Conservation (phyloP, 495 filamentous ascomycete species). For the Platismatia glauca region DNA sequence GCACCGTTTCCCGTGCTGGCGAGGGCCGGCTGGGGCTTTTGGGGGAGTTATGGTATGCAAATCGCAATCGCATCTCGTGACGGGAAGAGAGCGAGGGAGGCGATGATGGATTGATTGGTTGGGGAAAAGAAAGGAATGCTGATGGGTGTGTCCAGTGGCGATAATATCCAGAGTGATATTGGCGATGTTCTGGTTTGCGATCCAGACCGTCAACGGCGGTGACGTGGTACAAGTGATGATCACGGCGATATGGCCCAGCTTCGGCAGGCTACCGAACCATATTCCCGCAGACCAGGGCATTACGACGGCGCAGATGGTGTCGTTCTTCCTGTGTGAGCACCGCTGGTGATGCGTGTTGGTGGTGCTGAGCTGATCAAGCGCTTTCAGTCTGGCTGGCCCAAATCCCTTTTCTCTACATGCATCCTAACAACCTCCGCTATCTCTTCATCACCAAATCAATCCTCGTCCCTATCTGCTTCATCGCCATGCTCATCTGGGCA, state of each 20-base stretch:
- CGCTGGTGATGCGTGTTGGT: neutral
- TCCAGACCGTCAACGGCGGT: constrained; percentile 59
- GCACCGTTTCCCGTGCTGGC: constrained; percentile 60
- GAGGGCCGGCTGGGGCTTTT: constrained; percentile 61
- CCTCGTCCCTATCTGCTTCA: constrained; percentile 39
- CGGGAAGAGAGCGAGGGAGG: neutral
- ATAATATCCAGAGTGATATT: constrained; percentile 60
- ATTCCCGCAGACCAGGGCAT: constrained; percentile 52
- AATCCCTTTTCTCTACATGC: constrained; percentile 40
- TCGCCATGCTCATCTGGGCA: constrained; percentile 43
- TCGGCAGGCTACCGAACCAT: constrained; percentile 43
- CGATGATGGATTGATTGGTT: neutral
- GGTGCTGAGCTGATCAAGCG: neutral
- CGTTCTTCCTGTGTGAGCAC: constrained; percentile 46
- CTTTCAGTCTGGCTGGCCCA: constrained; percentile 33
- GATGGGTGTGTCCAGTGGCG: constrained; percentile 32
- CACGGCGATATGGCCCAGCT: constrained; percentile 58
- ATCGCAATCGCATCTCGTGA: neutral
- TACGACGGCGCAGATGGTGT: constrained; percentile 54
- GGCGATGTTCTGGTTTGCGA: constrained; percentile 65
- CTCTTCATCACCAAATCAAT: constrained; percentile 38
- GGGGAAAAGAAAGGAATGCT: neutral
- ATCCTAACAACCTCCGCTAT: constrained; percentile 39
- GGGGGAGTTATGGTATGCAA: constrained; percentile 51
- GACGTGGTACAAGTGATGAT: constrained; percentile 59